A percentile compares a stretch with the other conserved stretches of the same genome.
These are phyloP conservation scores for Lyophyllum shimeji DNA, from an alignment of 768 basidiomycete genomes.

Conservation along the genomic window DNA sequence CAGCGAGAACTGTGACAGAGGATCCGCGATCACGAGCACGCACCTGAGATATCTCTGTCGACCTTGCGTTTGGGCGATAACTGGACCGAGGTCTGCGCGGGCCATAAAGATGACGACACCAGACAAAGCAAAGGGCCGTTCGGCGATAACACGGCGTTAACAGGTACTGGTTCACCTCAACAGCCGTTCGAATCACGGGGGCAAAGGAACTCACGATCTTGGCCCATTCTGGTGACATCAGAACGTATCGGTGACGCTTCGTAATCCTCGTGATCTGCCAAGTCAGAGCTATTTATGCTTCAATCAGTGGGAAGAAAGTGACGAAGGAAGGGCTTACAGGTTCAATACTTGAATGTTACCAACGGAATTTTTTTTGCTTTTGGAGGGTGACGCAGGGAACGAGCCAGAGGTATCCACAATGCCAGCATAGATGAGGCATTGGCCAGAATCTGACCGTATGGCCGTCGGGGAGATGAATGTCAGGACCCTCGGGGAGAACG, in stretches of 20 bases:
- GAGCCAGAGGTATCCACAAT: conserved; percentile 48
- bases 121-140: conserved; percentile 58
- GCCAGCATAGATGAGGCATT: conserved; percentile 43
- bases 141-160: conserved; percentile 55
- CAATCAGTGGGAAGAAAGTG: background rate
- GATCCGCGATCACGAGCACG: background rate
- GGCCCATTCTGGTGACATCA: conserved; percentile 39
- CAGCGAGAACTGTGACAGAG: background rate
- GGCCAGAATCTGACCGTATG: conserved; percentile 27
- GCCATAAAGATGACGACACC: conserved; percentile 42
- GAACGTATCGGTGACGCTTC: conserved; percentile 46
- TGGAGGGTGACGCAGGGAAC: conserved; percentile 28
- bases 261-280: conserved; percentile 52
- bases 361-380: conserved; percentile 38
- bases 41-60: conserved; percentile 14
- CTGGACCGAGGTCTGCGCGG: conserved; percentile 41
- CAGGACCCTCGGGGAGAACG: conserved; percentile 44
- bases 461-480: conserved; percentile 46
- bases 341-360: conserved; percentile 53
- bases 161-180: conserved; percentile 46
- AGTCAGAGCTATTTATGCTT: conserved; percentile 44
- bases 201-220: conserved; percentile 45
- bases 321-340: conserved; percentile 39
- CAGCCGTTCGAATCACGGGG: background rate
- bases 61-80: conserved; percentile 37